Base-by-base conservation (phyloP, 345 rosid genomes). In the Salix arbutifolia region DNA sequence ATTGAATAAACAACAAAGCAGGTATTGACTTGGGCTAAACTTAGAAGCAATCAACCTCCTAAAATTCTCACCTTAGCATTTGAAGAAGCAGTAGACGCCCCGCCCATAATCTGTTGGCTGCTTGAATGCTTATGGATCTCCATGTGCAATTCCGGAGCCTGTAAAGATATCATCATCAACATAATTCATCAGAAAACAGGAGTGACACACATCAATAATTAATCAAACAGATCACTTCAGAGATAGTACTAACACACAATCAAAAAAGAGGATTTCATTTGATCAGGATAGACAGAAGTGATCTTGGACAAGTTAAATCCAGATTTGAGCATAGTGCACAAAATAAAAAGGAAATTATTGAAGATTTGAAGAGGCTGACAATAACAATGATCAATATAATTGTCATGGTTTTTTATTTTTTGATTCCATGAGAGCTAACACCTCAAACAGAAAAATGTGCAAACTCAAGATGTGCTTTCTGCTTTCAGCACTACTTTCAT, bases 81-180 rank as follows among this genome's bases (percentile, higher is more conserved):
- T 65, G 84, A 65, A 65, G 84, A 30, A 37, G 80, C 68, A 65
- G 78, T 35, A 70, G 83, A 37, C 14, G 61, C 78, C 62, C 46
- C 78, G 38, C 72, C 73, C 65, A 82, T 23, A 30, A 30, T 33
- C 65, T 74, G 78, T 33, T 81, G 80, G 26, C 73, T 28, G 23
- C 67, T 31, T 64, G 61, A 77, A 18, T 25, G 76, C 62, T 65
- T 76, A 65, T 77, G 75, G 40, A 78, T 71, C 73, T 77, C 78
- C 73, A 44, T 28, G 23, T 82, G 84, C 68, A 82, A 46, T 33
- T 77, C 78, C 31, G 84, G 81, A 13, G 81, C 84, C 84, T 77
- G n/a, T 25, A 21, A 70, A 26, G 30, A 46, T 6, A 30, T 40
- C 26, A 2, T 44, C 64, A 58, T 9, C 28, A 58, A n/a, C 62